phyloP scores from a whole-genome alignment of 306 rosid species.

The Lagenaria siceraria region DNA sequence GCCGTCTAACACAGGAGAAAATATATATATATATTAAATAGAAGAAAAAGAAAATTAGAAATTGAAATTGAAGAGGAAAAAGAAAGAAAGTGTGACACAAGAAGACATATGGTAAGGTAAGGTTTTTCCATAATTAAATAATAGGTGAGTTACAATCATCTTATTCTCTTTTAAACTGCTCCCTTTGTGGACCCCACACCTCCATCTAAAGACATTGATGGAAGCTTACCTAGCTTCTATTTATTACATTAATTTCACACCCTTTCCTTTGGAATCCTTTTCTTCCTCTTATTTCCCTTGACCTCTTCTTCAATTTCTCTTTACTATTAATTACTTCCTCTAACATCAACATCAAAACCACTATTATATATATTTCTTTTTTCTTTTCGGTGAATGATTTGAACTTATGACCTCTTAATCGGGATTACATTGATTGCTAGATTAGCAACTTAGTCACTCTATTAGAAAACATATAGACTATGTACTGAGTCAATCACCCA shows the following conservation, averaged over 20 bases:
- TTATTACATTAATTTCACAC: neutral
- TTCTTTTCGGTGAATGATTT: no score
- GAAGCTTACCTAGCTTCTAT: conserved; percentile 5
- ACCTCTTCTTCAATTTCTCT: neutral
- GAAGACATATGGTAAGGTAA: neutral
- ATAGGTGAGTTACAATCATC: neutral
- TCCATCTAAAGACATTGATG: neutral
- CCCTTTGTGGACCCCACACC: neutral
- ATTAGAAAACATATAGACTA: no score
- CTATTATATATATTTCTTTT: no score
- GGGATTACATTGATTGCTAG: no score
- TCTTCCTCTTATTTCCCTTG: neutral
- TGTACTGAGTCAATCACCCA: no score
- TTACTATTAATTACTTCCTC: neutral
- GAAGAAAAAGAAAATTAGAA: neutral
- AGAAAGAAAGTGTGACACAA: neutral
- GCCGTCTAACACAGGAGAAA: neutral
- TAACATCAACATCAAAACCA: neutral
- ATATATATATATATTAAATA: neutral
- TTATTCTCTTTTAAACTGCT: conserved; percentile 1
- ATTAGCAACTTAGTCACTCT: no score
- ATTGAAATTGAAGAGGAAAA: neutral
- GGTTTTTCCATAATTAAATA: neutral
- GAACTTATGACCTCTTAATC: no score
- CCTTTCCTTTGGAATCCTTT: neutral